Percentiles rank a stretch among this genome's conserved stretches.
phyloP scores from a whole-genome alignment of 495 filamentous ascomycete species.

The Daldinia grandis region DNA sequence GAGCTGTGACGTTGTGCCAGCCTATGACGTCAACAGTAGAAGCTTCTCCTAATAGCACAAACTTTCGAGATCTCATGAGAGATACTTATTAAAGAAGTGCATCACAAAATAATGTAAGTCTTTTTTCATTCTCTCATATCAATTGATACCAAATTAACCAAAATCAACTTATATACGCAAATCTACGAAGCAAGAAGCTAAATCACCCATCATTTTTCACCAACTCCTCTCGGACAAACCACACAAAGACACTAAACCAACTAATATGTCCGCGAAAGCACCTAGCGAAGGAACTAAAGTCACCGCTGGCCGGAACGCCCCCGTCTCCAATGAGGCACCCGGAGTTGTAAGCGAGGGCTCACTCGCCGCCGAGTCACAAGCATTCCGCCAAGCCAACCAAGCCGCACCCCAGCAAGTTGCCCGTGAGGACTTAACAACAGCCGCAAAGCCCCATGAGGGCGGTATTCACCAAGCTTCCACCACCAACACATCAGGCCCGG shows the following conservation, averaged over 20 bases:
- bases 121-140: neutral
- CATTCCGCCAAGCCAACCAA: slow-evolving; percentile 36
- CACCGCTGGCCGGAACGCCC: slow-evolving; percentile 40
- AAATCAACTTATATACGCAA: neutral
- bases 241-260: neutral
- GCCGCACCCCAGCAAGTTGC: slow-evolving; percentile 13
- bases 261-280: slow-evolving; percentile 41
- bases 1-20: slow-evolving; percentile 30
- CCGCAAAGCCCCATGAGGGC: slow-evolving; percentile 15
- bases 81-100: slow-evolving; percentile 3
- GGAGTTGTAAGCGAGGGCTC: slow-evolving; percentile 47
- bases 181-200: neutral
- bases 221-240: slow-evolving; percentile 14
- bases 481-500: neutral
- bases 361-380: slow-evolving; percentile 51
- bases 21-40: slow-evolving; percentile 42
- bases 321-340: slow-evolving; percentile 42
- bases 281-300: slow-evolving; percentile 45
- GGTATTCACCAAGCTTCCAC: slow-evolving; percentile 12
- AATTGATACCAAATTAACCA: neutral
- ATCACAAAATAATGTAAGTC: neutral
- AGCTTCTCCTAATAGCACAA: slow-evolving; percentile 10
- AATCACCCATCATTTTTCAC: slow-evolving; percentile 15
- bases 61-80: neutral
- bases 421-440: slow-evolving; percentile 16